Percentiles rank a stretch among this genome's conserved stretches.
Conservation (phyloP, 2,329 filamentous ascomycete species). For the Cladosporium halotolerans region DNA sequence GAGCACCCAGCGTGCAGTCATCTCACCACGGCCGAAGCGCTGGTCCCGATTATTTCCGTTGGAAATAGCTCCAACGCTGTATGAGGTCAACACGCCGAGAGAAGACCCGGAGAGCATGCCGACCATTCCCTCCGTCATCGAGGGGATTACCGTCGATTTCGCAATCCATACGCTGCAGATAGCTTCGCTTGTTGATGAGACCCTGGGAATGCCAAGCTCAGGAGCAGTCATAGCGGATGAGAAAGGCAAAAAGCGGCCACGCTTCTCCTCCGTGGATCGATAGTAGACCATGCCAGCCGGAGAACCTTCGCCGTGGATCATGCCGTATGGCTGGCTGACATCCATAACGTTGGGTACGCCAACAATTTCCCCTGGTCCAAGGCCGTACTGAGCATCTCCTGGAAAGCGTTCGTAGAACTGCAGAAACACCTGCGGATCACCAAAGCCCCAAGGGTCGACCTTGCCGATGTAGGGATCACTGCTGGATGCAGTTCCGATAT, state of each 20-base stretch:
- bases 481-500: constrained; percentile 68
- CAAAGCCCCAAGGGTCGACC: constrained; percentile 74
- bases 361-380: constrained; percentile 68
- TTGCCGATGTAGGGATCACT: constrained; percentile 75
- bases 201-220: constrained; percentile 67
- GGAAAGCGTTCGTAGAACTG: constrained; percentile 75
- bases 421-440: constrained; percentile 66
- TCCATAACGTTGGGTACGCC: constrained; percentile 84
- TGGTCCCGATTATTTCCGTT: constrained; percentile 53
- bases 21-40: constrained; percentile 64
- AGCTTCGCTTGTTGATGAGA: constrained; percentile 63
- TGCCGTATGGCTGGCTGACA: constrained; percentile 76
- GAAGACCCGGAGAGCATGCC: constrained; percentile 81
- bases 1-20: constrained; percentile 82
- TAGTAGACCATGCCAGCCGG: constrained; percentile 78
- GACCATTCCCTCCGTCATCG: constrained; percentile 67
- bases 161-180: constrained; percentile 84
- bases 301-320: constrained; percentile 78
- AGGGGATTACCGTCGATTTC: constrained; percentile 67
- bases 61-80: constrained; percentile 52
- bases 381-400: constrained; percentile 66
- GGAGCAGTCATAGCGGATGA: constrained; percentile 56
- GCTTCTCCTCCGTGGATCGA: constrained; percentile 65
- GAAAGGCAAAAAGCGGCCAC: constrained; percentile 65
- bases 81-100: constrained; percentile 73